Percentiles rank a stretch among this genome's conserved stretches.
Conservation (phyloP, 2,329 filamentous ascomycete genomes). For the Hymenoscyphus infarciens region DNA sequence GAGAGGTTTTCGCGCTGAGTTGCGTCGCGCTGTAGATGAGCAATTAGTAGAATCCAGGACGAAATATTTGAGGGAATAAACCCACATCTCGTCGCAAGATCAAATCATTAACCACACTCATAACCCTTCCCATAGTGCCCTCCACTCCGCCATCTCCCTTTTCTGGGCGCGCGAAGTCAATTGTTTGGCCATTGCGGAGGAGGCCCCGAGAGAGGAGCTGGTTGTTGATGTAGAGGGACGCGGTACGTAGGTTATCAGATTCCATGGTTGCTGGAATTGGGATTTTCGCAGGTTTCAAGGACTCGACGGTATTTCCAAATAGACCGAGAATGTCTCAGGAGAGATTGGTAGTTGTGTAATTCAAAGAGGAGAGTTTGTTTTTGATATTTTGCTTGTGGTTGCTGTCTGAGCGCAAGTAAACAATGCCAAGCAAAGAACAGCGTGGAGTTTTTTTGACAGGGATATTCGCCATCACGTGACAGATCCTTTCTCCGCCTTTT, state of each 20-base stretch:
- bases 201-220: conserved; percentile 64
- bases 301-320: neutral
- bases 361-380: neutral
- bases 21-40: conserved; percentile 67
- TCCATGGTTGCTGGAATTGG: conserved; percentile 27
- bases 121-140: conserved; percentile 78
- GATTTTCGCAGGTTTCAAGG: neutral
- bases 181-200: conserved; percentile 63
- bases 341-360: conserved; percentile 12
- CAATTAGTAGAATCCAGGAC: neutral
- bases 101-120: conserved; percentile 90
- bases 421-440: conserved; percentile 2
- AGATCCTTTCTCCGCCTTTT: neutral
- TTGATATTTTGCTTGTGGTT: conserved; percentile 3
- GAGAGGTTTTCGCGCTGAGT: conserved; percentile 83
- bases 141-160: conserved; percentile 58
- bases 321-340: neutral
- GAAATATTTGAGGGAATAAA: conserved; percentile 20
- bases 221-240: conserved; percentile 71
- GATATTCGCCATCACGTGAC: neutral
- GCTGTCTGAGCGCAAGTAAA: conserved; percentile 6
- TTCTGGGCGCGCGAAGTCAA: conserved; percentile 78
- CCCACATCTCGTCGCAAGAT: conserved; percentile 84
- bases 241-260: conserved; percentile 58
- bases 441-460: neutral